Evolutionary conservation across 1,139 yeast genomes (phyloP).

Genomic region (Geotrichum reessii): DNA sequence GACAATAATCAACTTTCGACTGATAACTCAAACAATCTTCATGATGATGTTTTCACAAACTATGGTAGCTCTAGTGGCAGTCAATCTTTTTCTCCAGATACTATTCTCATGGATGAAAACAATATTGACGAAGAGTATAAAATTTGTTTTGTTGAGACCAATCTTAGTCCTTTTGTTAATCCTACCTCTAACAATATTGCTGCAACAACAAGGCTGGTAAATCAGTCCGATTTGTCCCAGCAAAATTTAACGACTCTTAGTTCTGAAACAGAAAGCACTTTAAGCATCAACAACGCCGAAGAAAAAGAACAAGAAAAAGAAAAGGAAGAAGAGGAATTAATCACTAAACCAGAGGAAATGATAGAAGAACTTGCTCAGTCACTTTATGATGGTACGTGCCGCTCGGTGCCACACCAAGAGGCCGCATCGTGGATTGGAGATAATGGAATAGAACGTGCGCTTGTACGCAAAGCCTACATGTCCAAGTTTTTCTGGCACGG

Average conservation of each 20-base stretch:
- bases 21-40: neutral
- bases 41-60: neutral
- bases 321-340: neutral
- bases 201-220: neutral
- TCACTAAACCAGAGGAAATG: constrained; percentile 1
- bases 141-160: neutral
- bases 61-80: neutral
- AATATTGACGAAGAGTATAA: neutral
- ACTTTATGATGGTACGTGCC: constrained; percentile 10
- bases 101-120: neutral
- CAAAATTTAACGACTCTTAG: neutral
- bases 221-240: neutral
- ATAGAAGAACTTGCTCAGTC: constrained; percentile 13
- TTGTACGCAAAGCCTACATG: constrained; percentile 30
- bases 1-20: neutral
- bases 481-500: constrained; percentile 33
- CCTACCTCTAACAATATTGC: neutral
- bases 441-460: constrained; percentile 23
- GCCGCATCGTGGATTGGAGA: constrained; percentile 35
- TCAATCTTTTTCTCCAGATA: neutral
- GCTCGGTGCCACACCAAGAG: constrained; percentile 20
- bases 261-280: neutral
- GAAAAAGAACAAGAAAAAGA: neutral
- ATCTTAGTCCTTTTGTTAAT: neutral
- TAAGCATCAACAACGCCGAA: neutral